These are phyloP conservation scores for Globisporangium parvum DNA, from an alignment of 352 stramenopile genomes.

Conservation along the genomic window DNA sequence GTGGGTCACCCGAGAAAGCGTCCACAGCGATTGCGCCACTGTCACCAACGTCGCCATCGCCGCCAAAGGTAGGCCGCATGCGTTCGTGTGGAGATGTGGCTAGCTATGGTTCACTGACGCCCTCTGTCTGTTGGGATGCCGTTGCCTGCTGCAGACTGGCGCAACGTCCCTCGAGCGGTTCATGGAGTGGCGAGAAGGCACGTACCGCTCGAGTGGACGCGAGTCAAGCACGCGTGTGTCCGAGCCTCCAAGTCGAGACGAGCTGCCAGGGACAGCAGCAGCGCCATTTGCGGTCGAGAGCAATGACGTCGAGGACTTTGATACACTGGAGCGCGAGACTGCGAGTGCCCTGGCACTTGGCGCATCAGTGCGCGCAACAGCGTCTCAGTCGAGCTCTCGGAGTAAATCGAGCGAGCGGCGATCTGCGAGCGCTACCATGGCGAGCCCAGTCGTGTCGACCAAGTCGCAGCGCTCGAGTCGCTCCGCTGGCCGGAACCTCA, in stretches of 20 bases:
- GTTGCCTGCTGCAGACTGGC: neutral
- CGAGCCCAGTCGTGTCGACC: neutral
- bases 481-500: constrained; percentile 20
- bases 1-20: neutral
- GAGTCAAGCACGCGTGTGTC: constrained; percentile 5
- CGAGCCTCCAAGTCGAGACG: neutral
- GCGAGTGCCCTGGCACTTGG: neutral
- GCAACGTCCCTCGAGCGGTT: constrained; percentile 2
- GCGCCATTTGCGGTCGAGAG: neutral
- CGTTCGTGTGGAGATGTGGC: neutral
- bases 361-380: neutral
- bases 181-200: constrained; percentile 12
- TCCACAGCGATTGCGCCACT: neutral
- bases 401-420: constrained; percentile 4
- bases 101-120: too few relatives aligned
- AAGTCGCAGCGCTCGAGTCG: constrained; percentile 9
- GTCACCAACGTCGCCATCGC: neutral
- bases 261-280: neutral
- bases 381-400: neutral
- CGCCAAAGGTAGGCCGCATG: constrained; percentile 3
- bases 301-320: neutral
- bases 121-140: too few relatives aligned
- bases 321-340: neutral
- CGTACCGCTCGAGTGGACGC: constrained; percentile 8
- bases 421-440: neutral